Conservation (phyloP, 2,329 filamentous ascomycete genomes). For the Neonectria hederae region DNA sequence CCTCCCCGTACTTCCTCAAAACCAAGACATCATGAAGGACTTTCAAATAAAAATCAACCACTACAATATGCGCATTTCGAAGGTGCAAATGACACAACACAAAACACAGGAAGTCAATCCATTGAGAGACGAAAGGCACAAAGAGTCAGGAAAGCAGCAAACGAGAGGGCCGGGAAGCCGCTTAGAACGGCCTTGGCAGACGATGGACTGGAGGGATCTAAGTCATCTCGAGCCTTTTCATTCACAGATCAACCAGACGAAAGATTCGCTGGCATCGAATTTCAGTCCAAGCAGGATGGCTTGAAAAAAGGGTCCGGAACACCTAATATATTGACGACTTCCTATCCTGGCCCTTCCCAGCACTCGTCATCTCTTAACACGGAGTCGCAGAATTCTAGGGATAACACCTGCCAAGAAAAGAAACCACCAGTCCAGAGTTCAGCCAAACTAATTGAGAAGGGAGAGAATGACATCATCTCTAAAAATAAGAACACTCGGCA, state of each 20-base stretch:
- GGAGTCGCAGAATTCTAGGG: background rate
- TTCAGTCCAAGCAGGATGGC: background rate
- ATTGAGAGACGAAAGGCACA: conserved; percentile 1
- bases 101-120: no score
- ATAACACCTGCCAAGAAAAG: background rate
- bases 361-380: background rate
- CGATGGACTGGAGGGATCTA: background rate
- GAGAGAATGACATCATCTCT: background rate
- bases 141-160: background rate
- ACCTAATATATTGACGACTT: background rate
- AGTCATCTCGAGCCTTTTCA: background rate
- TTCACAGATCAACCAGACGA: background rate
- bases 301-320: background rate
- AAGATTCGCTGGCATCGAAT: background rate
- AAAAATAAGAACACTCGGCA: background rate
- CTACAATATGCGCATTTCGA: background rate
- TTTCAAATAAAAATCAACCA: background rate
- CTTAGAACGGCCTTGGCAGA: no score
- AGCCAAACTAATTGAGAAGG: background rate
- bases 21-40: conserved; percentile 1
- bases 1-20: conserved; percentile 45
- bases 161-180: background rate
- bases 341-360: background rate
- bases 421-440: background rate
- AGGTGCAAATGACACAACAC: background rate